Evolutionary conservation across 768 basidiomycete species (phyloP), one percentile per base, ranked within the genome.

Genomic region (Calocera cornea): DNA sequence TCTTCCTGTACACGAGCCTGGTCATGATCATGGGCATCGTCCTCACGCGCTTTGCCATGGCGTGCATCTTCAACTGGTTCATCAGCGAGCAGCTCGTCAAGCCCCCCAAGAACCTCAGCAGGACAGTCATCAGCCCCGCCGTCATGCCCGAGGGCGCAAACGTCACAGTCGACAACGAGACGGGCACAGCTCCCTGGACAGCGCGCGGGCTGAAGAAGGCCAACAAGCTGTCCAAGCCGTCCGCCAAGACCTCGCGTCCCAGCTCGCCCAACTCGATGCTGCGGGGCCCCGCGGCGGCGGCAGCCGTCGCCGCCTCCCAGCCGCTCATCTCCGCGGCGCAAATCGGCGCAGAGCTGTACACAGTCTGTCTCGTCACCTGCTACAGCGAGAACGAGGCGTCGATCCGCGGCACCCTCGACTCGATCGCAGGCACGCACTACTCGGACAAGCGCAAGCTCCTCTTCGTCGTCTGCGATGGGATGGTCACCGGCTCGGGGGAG

Each of bases 401-500:
- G 0, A 80, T 99, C 72, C 83, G 91, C 68, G 88, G 87, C 1
- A 99, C 97, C 0, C 82, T 97, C 65, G 97, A 98, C 76, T 90
- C 93, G 1, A 92, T 99, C 68, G 95, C 95, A 0, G 78, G 78
- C 41, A 97, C 97, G 2, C 87, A 83, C 2, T 99, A 98, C 76
- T 92, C 92, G 2, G 97, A 98, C 77, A 80, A 85, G 44, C 83
- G 97, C 68, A 99, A 99, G 75, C 80, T 99, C 24, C 76, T 99
- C 63, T 95, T 97, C 76, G 81, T 99, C 67, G 89, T 99, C 12
- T 94, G 94, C 60, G 97, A 99, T 76, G 97, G 97, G 1, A 97
- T 99, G 92, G 94, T 99, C 71, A 98, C 95, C 0, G 97, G 97
- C 36, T 89, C 88, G 2, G 97, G 97, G 38, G 97, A 98, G 81